Evolutionary conservation across 2,329 filamentous ascomycete species (phyloP).

Genomic region (Colletotrichum noveboracense): DNA sequence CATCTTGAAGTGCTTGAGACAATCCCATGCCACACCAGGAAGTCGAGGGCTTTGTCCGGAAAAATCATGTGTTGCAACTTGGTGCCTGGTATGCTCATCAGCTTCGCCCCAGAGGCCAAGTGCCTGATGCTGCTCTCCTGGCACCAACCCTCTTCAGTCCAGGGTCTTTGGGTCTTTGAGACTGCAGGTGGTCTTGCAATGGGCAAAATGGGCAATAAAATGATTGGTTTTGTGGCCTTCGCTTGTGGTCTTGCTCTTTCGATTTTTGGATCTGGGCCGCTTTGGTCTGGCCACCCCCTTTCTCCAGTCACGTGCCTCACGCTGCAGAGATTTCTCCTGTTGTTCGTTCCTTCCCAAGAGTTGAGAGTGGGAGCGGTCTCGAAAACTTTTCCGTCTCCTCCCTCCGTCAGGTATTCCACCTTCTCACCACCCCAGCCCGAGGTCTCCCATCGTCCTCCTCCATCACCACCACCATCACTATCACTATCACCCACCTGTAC

Average conservation of each 20-base stretch:
- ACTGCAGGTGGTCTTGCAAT: background rate
- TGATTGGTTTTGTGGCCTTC: background rate
- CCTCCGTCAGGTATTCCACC: background rate
- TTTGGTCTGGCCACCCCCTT: background rate
- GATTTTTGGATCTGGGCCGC: background rate
- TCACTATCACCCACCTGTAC: background rate
- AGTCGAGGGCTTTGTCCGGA: accelerated
- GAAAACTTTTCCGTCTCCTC: background rate
- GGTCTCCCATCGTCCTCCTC: background rate
- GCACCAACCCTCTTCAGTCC: background rate
- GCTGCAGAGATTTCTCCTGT: background rate
- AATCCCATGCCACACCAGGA: accelerated
- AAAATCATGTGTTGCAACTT: accelerated
- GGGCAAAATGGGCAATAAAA: background rate
- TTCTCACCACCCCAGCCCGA: background rate
- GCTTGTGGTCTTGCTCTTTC: background rate
- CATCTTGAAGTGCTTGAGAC: background rate
- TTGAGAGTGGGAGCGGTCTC: background rate
- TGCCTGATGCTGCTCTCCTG: background rate
- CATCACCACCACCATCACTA: background rate
- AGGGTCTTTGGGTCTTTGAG: background rate
- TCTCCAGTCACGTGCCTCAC: background rate
- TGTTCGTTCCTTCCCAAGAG: background rate
- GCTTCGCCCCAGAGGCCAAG: background rate
- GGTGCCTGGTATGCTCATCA: background rate